Evolutionary conservation across 106 monocot species (phyloP).

Genomic region (Dactylorhiza incarnata): DNA sequence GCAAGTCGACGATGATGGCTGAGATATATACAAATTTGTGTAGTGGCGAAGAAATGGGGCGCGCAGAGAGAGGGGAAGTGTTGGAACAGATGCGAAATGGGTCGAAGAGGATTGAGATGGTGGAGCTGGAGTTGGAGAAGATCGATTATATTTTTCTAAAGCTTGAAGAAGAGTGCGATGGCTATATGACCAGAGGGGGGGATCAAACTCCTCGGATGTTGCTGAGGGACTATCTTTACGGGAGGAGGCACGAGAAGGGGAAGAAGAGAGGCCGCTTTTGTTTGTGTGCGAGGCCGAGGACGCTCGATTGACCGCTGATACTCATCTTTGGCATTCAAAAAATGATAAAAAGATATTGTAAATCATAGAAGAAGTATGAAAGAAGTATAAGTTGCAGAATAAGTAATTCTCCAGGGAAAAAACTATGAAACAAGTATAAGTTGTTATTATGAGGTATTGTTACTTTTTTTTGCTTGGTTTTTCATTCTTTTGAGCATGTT

Average conservation of each 20-base stretch:
- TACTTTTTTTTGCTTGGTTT: too few species aligned
- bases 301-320: background rate
- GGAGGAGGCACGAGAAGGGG: background rate
- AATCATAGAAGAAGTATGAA: background rate
- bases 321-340: background rate
- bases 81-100: conserved; percentile 38
- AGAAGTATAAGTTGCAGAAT: conserved; percentile 3
- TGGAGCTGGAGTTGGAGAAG: conserved; percentile 83
- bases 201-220: conserved; percentile 12
- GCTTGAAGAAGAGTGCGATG: conserved; percentile 48
- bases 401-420: background rate
- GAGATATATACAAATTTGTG: conserved; percentile 18
- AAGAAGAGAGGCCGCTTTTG: conserved; percentile 8
- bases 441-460: too few species aligned
- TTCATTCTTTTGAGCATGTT: too few species aligned
- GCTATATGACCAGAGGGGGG: conserved; percentile 3
- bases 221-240: conserved; percentile 21
- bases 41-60: conserved; percentile 11
- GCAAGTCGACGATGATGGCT: conserved; percentile 38
- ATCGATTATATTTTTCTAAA: conserved; percentile 70
- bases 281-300: background rate
- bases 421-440: too few species aligned
- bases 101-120: conserved; percentile 62
- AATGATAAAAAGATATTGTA: background rate
- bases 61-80: conserved; percentile 27